phyloP scores from a whole-genome alignment of 2,329 filamentous ascomycete species.

The Mariannaea elegans region DNA sequence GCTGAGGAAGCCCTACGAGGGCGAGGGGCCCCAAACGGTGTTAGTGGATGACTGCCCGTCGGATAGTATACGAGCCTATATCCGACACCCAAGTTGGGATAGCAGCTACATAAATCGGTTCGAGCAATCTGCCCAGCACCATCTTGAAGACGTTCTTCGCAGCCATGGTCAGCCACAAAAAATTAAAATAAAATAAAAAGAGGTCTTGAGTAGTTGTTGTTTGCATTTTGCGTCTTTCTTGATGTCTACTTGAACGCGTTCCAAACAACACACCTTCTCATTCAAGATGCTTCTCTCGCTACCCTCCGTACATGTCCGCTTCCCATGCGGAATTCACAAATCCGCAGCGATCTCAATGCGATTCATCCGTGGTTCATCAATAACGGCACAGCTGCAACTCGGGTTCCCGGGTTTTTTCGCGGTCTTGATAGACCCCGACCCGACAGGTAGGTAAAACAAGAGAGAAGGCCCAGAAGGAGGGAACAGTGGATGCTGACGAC shows the following conservation, averaged over 20 bases:
- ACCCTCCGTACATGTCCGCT: constrained; percentile 9
- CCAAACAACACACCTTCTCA: too few species aligned
- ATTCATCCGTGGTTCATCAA: background rate
- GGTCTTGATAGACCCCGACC: constrained; percentile 33
- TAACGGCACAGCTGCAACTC: background rate
- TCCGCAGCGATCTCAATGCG: background rate
- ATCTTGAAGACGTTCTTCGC: constrained; percentile 1
- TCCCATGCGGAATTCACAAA: background rate
- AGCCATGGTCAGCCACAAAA: too few species aligned
- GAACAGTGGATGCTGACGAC: constrained; percentile 5
- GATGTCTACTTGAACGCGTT: too few species aligned
- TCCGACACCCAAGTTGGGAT: too few species aligned
- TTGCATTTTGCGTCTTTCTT: background rate
- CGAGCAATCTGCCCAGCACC: too few species aligned
- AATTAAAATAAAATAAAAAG: too few species aligned
- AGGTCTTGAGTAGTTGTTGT: too few species aligned
- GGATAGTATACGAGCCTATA: constrained; percentile 15
- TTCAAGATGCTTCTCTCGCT: constrained; percentile 3
- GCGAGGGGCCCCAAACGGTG: background rate
- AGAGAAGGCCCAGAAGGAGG: constrained; percentile 1
- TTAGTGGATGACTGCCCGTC: constrained; percentile 9
- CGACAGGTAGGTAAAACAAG: constrained; percentile 15
- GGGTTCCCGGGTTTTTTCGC: constrained; percentile 28
- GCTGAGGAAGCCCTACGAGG: too few species aligned
- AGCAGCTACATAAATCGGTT: too few species aligned